Evolutionary conservation across 2,329 filamentous ascomycete species (phyloP), one percentile per base, ranked within the genome.

Genomic region (Tolypocladium ovalisporum): DNA sequence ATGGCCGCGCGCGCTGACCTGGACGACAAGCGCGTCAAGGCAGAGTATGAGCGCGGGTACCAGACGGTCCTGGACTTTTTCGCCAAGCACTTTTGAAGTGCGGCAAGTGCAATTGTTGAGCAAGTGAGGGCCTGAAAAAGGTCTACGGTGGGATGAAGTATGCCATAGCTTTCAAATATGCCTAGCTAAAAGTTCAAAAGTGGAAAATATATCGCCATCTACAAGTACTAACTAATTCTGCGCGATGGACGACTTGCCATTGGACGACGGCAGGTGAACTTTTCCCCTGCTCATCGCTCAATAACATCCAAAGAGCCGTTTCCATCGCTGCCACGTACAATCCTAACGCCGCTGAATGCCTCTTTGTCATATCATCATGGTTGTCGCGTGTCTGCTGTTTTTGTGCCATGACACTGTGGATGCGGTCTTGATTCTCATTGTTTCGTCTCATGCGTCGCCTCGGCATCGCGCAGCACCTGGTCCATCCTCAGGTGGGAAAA

Each of bases 1-100:
- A 89, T 89, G 86, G 84, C 82, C 1, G 85, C 86, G 1, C 79
- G 85, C 32, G 76, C 80, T 0, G 73, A 88, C 65, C 72, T 89
- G 35, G 74, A 76, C 37, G 74, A 86, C 52, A 71, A 76, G 54
- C 77, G 76, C 47, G 79, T 83, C 66, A 81, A 79, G 69, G 78
- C 80, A 62, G 85, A 86, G 72, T 86, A 85, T 61, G 75, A 76
- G 52, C 78, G 85, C 52, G 83, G 82, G 3, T 87, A 83, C 71
- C 76, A 81, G 74, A 79, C 76, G 19, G 73, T 85, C 24, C 65
- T 85, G 44, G 70, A 75, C 52, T 87, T 86, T 71, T 81, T 86
- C 61, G 70, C 71, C 54, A 76, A 83, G 71, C 71, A 85, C 65
- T 64, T 76, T 37, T 76, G 65, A 63, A 24, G 19, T 8, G 9